A percentile compares a stretch with the other conserved stretches of the same genome.
phyloP scores from a whole-genome alignment of 129 eudicot genomes.

The Centella asiatica region DNA sequence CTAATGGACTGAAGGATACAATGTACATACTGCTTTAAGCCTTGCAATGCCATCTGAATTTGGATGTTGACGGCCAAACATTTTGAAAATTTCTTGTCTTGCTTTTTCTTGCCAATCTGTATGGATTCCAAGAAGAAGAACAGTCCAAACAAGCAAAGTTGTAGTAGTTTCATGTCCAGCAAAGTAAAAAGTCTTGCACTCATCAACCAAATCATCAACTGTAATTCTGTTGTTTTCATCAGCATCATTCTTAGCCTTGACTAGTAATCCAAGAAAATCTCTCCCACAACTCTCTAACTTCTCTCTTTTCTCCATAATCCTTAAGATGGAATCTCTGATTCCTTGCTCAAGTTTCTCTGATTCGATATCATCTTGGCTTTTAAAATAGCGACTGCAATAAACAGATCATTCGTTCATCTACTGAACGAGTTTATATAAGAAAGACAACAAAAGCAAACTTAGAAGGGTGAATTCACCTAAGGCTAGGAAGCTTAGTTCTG shows the following conservation, averaged over 20 bases:
- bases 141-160: conserved; percentile 59
- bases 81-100: conserved; percentile 38
- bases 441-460: background rate
- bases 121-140: conserved; percentile 47
- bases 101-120: conserved; percentile 73
- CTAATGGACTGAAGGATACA: no score
- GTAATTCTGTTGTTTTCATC: conserved; percentile 26
- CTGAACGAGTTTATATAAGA: no score
- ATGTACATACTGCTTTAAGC: conserved; percentile 43
- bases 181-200: conserved; percentile 66
- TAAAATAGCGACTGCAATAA: conserved; percentile 32
- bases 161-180: conserved; percentile 77
- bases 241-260: conserved; percentile 26
- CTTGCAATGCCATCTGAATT: conserved; percentile 52
- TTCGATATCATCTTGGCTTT: conserved; percentile 38
- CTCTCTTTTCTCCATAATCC: conserved; percentile 39
- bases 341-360: conserved; percentile 62
- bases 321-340: conserved; percentile 37
- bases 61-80: conserved; percentile 35
- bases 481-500: conserved; percentile 35
- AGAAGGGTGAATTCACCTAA: conserved; percentile 26
- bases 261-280: conserved; percentile 49
- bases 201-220: conserved; percentile 51
- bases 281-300: conserved; percentile 3
- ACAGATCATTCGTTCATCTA: no score